phyloP scores from a whole-genome alignment of 305 asterid genomes.

The Nicotiana rustica region DNA sequence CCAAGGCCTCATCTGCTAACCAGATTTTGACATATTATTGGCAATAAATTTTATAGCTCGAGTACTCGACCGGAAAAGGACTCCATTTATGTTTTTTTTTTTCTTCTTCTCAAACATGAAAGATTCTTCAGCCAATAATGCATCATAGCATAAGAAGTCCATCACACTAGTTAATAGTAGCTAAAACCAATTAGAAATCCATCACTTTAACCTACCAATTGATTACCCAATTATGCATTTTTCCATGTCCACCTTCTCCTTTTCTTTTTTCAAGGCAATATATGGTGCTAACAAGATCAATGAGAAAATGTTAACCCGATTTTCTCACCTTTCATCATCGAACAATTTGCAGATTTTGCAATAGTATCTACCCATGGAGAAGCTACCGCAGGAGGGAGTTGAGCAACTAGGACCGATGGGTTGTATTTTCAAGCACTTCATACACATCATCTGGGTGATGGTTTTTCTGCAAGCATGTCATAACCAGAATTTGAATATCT shows the following conservation, averaged over 20 bases:
- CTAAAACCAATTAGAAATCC: not conserved
- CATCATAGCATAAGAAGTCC: not conserved
- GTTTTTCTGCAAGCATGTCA: constrained; percentile 63
- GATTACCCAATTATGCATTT: constrained; percentile 11
- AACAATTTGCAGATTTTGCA: constrained; percentile 86
- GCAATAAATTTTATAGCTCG: not conserved
- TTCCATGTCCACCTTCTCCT: not conserved
- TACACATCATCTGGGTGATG: constrained; percentile 84
- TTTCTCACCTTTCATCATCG: constrained; percentile 80
- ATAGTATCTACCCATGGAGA: constrained; percentile 82
- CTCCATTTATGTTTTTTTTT: not conserved
- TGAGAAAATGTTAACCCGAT: constrained; percentile 33
- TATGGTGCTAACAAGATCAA: not conserved
- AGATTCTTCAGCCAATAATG: not conserved
- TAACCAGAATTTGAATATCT: constrained; percentile 40
- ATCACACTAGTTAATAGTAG: not conserved
- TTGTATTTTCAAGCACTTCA: constrained; percentile 81
- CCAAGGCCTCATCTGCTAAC: too few species aligned
- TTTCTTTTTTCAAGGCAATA: not conserved
- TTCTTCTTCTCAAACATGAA: not conserved
- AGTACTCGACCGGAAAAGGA: not conserved
- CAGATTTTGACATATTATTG: not conserved
- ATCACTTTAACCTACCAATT: not conserved
- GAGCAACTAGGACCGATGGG: constrained; percentile 66
- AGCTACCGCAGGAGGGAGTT: constrained; percentile 61